Evolutionary conservation across 1,284 basidiomycete genomes (phyloP).

Genomic region (Phenoliferia sp.): DNA sequence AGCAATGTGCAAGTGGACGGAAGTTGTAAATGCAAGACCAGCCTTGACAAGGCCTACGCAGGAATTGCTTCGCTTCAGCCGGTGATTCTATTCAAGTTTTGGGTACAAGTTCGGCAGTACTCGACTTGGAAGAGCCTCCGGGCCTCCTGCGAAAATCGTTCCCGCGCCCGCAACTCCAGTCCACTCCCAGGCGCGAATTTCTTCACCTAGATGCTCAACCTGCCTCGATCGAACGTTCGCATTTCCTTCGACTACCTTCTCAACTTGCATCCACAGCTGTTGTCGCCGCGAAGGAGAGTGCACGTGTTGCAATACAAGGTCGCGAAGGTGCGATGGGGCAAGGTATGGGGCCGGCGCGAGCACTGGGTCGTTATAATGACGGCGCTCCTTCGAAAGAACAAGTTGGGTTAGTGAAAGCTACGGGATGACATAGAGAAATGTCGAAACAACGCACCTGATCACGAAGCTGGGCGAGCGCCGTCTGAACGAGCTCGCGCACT

Average conservation of each 20-base stretch:
- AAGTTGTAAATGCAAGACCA: too few relatives aligned
- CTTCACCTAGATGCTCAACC: constrained; percentile 75
- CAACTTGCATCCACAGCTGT: constrained; percentile 79
- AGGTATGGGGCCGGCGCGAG: constrained; percentile 72
- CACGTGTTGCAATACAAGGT: constrained; percentile 77
- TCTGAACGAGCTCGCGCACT: constrained; percentile 14
- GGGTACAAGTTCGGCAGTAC: background rate
- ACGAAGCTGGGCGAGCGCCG: constrained; percentile 15
- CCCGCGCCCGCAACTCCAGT: constrained; percentile 31
- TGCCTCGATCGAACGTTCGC: constrained; percentile 86
- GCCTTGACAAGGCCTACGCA: too few relatives aligned
- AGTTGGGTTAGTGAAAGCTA: background rate
- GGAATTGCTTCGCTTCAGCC: too few relatives aligned
- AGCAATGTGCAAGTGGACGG: too few relatives aligned
- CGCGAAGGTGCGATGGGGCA: constrained; percentile 83
- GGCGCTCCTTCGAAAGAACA: constrained; percentile 53
- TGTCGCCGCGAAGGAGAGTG: constrained; percentile 65
- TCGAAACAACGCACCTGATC: constrained; percentile 26
- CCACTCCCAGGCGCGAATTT: constrained; percentile 54
- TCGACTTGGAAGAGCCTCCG: background rate
- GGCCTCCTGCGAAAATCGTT: too few relatives aligned
- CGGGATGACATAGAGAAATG: background rate
- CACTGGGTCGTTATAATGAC: constrained; percentile 78
- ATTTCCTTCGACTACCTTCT: constrained; percentile 84
- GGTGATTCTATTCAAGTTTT: too few relatives aligned